Evolutionary conservation across 2,329 filamentous ascomycete genomes (phyloP).

Genomic region (Fusarium secorum): DNA sequence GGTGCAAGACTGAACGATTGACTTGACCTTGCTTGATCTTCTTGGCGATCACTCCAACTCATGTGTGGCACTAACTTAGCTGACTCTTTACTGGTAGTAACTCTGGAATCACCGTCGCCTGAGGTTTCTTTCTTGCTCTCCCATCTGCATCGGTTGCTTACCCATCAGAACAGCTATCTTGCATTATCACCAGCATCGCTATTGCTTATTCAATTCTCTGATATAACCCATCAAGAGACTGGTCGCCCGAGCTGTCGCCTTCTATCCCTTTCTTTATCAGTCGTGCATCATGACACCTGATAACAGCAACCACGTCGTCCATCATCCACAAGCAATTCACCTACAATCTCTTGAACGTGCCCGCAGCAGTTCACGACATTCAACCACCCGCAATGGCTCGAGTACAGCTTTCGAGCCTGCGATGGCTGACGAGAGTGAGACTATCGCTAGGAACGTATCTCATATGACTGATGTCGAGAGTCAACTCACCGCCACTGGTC

Average conservation of each 20-base stretch:
- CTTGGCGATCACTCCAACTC: slow-evolving; percentile 9
- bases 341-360: slow-evolving; percentile 47
- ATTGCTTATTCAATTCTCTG: background rate
- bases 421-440: slow-evolving; percentile 46
- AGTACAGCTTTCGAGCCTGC: slow-evolving; percentile 57
- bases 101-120: background rate
- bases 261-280: background rate
- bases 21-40: slow-evolving; percentile 1
- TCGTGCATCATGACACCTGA: slow-evolving; percentile 52
- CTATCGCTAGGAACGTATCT: slow-evolving; percentile 54
- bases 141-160: slow-evolving; percentile 1
- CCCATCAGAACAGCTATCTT: background rate
- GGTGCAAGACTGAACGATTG: background rate
- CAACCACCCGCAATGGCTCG: slow-evolving; percentile 46
- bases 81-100: background rate
- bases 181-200: background rate
- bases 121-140: slow-evolving; percentile 6
- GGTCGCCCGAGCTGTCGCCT: background rate
- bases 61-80: slow-evolving; percentile 3
- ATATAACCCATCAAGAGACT: background rate
- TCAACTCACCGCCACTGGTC: slow-evolving; percentile 49
- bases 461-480: slow-evolving; percentile 58
- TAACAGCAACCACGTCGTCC: slow-evolving; percentile 51
- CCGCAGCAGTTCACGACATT: slow-evolving; percentile 43
- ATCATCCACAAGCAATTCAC: slow-evolving; percentile 56